Base-by-base conservation (phyloP, 257 asterid species). In the Fraxinus cuspidata region DNA sequence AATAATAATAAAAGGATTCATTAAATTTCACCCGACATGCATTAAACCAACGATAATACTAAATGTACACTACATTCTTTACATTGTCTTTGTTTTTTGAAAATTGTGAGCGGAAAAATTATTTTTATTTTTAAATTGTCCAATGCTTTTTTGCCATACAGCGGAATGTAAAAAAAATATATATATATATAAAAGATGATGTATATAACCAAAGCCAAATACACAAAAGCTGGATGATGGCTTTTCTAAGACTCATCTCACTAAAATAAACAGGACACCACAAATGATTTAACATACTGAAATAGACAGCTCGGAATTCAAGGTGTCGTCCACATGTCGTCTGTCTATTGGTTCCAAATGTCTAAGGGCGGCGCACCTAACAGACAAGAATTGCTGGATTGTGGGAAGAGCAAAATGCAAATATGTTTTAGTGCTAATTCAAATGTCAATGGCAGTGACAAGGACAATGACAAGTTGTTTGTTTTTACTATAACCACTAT, bases 351-450 rank as follows among this genome's bases (percentile, higher is more conserved):
- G 88, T 81, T 82, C 75, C 85, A 81, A 21, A 21, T 80, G 87
- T 60, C 7, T 7, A 58, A 81, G 92, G 91, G 89, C 91, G 94
- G 92, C 90, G 87, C 90, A 85, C 91, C 94, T 82, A 88, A 82
- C 88, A 37, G 89, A 84, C 91, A 78, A 70, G 18, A 69, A n/a
- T 25, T 68, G 80, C 86, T 82, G 88, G 88, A 81, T 80, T 75
- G 80, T 73, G 71, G 81, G 81, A 37, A 67, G 74, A 74, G 80
- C 83, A 56, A 34, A 64, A 42, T 10, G 18, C 16, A 42, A 42
- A 42, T 42, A 2, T 42, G 49, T 42, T 42, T 40, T 2, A 11
- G 49, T 71, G 77, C 28, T 70, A 34, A n/a, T 47, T 72, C 4
- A 60, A 67, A 69, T 73, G 58, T 60, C 13, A 67, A 69, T 73